Base-by-base conservation (phyloP, 73 alveolate genomes). In the Paramecium tetraurelia region DNA sequence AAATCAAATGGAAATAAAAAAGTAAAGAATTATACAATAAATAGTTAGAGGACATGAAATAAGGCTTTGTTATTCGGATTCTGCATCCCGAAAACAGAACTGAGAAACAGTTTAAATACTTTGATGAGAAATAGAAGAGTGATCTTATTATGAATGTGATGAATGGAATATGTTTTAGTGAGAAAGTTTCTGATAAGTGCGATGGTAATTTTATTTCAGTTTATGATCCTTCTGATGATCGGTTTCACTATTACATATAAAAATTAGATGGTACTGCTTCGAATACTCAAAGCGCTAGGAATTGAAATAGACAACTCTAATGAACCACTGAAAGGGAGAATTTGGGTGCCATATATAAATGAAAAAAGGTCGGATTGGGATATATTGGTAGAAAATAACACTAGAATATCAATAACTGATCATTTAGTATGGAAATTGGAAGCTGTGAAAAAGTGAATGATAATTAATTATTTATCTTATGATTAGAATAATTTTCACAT, bases 291-390 rank as follows among this genome's bases (percentile, higher is more conserved):
- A 53, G 69, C 21, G 21, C 22, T 77, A 69, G 98, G 98, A 14
- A 40, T 86, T 12, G 92, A 44, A 18, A 92, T 95, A 8, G 97
- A 95, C 59, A 94, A 94, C 76, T 94, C 80, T 43, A 95, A 94
- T 21, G 68, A 92, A 41, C 98, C 98, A 5, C 35, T 36, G 43
- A 58, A 69, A 58, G 98, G 98, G 0, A 92, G 93, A 40, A 93
- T 94, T 14, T 95, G 98, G 97, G 96, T 92, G 29, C 93, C 93
- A 11, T 95, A 95, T 85, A 94, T 95, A 20, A 95, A 95, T 76
- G 92, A 92, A 44, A 89, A 90, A 80, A 92, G 86, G 35, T 86
- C 63, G 4, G 97, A 95, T 57, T 95, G 98, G 98, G 80, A 86
- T 50, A 57, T n/a, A 57, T 38, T 92, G n/a, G 94, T 95, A 50